These are phyloP conservation scores for Parachaetomium inaequale DNA, from an alignment of 495 filamentous ascomycete genomes.

Conservation along the genomic window DNA sequence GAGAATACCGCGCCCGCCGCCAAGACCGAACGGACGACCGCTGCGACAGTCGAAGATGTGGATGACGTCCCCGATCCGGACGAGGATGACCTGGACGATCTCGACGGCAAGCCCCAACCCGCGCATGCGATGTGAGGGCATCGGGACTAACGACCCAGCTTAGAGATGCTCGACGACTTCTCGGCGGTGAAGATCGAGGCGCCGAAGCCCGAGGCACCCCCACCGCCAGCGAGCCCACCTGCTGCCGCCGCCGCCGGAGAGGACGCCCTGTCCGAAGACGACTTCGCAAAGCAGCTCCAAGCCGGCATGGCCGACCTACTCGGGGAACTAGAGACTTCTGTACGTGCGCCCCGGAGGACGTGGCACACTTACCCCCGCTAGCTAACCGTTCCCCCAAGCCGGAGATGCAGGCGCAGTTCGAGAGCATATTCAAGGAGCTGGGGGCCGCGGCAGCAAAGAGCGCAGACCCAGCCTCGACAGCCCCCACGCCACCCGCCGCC, in stretches of 20 bases:
- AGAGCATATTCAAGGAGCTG: conserved; percentile 77
- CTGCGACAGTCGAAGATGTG: conserved; percentile 26
- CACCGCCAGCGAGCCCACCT: conserved; percentile 41
- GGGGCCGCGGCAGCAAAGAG: conserved; percentile 46
- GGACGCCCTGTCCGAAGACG: conserved; percentile 55
- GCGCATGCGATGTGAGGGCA: background rate
- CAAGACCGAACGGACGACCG: conserved; percentile 17
- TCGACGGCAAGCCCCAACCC: conserved; percentile 64
- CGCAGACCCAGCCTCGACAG: conserved; percentile 22
- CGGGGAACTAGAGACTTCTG: conserved; percentile 61
- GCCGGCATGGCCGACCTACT: conserved; percentile 82
- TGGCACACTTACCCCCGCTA: background rate
- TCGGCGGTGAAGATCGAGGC: conserved; percentile 51
- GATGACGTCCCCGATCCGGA: conserved; percentile 67
- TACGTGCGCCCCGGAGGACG: conserved; percentile 24
- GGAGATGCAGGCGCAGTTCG: conserved; percentile 83
- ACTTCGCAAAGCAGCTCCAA: conserved; percentile 80
- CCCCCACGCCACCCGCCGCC: conserved; percentile 24
- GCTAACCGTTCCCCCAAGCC: conserved; percentile 41
- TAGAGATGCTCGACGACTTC: conserved; percentile 93
- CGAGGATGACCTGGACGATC: conserved; percentile 84
- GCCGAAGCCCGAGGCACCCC: conserved; percentile 40
- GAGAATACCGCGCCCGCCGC: background rate
- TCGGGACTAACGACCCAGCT: conserved; percentile 9
- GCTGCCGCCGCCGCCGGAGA: conserved; percentile 20